Evolutionary conservation across 108 stramenopile genomes (phyloP).

Genomic region (Parietichytrium sp.): DNA sequence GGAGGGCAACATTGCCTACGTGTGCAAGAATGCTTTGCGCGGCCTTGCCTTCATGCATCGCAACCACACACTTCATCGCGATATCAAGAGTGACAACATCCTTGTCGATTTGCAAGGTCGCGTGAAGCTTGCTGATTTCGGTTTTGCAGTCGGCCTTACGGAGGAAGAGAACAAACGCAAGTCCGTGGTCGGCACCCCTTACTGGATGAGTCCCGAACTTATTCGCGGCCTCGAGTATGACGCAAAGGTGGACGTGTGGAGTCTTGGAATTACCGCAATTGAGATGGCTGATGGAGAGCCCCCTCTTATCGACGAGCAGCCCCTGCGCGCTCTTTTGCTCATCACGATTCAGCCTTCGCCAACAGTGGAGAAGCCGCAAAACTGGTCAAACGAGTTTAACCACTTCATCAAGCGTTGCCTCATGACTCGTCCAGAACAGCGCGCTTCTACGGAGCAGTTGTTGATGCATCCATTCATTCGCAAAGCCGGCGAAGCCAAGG

Average conservation of each 20-base stretch:
- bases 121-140: slow-evolving; percentile 71
- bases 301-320: slow-evolving; percentile 65
- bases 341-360: slow-evolving; percentile 64
- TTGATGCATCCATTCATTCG: slow-evolving; percentile 60
- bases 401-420: slow-evolving; percentile 62
- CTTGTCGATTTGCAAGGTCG: slow-evolving; percentile 52
- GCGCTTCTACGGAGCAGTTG: slow-evolving; percentile 61
- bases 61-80: slow-evolving; percentile 64
- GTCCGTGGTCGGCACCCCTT: slow-evolving; percentile 68
- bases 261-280: slow-evolving; percentile 65
- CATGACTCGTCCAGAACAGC: slow-evolving; percentile 47
- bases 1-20: slow-evolving; percentile 26
- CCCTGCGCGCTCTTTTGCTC: slow-evolving; percentile 64
- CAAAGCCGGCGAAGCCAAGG: neutral
- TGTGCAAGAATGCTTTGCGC: neutral
- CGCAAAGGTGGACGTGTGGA: slow-evolving; percentile 69
- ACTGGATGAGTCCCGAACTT: slow-evolving; percentile 74
- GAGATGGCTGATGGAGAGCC: slow-evolving; percentile 72
- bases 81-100: slow-evolving; percentile 71
- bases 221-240: slow-evolving; percentile 65
- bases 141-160: slow-evolving; percentile 65
- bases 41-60: slow-evolving; percentile 22
- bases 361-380: slow-evolving; percentile 47
- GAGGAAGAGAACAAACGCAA: slow-evolving; percentile 58
- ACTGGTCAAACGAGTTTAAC: slow-evolving; percentile 55